Evolutionary conservation across 2,329 filamentous ascomycete genomes (phyloP), one percentile per base, ranked within the genome.

Genomic region (Chalara sp.): DNA sequence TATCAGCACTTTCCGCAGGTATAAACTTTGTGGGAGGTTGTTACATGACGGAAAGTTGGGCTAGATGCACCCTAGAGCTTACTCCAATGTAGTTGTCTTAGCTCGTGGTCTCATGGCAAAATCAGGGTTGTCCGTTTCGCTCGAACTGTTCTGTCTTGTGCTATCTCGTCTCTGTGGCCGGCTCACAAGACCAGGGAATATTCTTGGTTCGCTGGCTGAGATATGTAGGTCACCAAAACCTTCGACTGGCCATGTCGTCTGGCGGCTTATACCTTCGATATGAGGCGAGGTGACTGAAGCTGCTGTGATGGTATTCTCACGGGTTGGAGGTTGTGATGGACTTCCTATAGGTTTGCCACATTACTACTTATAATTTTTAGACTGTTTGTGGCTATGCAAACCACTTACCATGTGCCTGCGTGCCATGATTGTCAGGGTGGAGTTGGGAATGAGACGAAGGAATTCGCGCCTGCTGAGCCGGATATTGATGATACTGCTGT

Each of bases 171-270:
- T 57, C 47, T 65, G 62, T 8, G 54, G 54, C n/a, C 64, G 53
- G 48, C 71, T 68, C 47, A 89, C 76, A 32, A 90, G 76, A 0
- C 86, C 86, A 0, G 87, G 87, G 57, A 89, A 87, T 55, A 89
- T 81, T 55, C 75, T 78, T 8, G 85, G 86, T 65, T 89, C 85
- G 46, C 72, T 76, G 4, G 76, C 80, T 10, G 74, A 78, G 8
- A 81, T 63, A 57, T 79, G 74, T 49, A 70, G 58, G 53, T 76
- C 71, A 44, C 69, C 65, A 29, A 63, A 64, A 8, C 65, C 61
- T 48, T 74, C 68, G 6, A 68, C 60, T 11, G 68, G 56, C 66
- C 69, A 70, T 21, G 64, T 56, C n/a, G 63, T 59, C 21, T 73
- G 71, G 51, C 64, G 58, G 10, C 59, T 58, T 31, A 57, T 49